Evolutionary conservation across 1,284 basidiomycete species (phyloP), one percentile per base, ranked within the genome.

Genomic region (Ceratobasidium sp.): DNA sequence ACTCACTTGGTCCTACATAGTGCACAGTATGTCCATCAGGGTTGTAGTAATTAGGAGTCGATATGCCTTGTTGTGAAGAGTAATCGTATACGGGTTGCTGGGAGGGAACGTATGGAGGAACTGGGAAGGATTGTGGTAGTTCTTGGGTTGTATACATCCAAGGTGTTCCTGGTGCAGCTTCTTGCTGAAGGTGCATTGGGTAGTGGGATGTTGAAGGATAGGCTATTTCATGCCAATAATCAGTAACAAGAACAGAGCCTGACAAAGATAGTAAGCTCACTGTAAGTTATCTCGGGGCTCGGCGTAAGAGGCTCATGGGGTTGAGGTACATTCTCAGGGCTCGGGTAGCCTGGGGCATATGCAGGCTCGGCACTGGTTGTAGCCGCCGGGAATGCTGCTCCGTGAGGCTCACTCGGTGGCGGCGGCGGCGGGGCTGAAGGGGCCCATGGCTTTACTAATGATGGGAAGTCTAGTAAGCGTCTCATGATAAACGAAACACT

Each of bases 1-100:
- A 73, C 69, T 73, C 45, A 73, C 69, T 73, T 45, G 69, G 69
- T 6, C 69, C 69, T 17, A 73, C 69, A 20, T 61, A 63, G 60
- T 73, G 69, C 1, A 61, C 42, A 20, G 58, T n/a, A 37, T 73
- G 45, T 31, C 45, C 58, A 20, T 73, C 58, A 15, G 11, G 56
- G 31, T 60, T 58, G 58, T 73, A 73, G 56, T 61, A 73, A 33
- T 31, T 60, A 10, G 56, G 45, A 15, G 58, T 26, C n/a, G 69
- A 11, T 4, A 73, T 63, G 11, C 56, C 69, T 23, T 51, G 49
- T 13, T 37, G 56, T 8, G 39, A 13, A 28, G 47, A 35, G 26
- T 60, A 45, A 11, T 45, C 69, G 42, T 61, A 73, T 6, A 35
- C 11, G 3, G 69, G 58, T 26, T 73, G 67, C 20, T 58, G 61